A percentile compares a stretch with the other conserved stretches of the same genome.
phyloP scores from a whole-genome alignment of 2,329 filamentous ascomycete genomes.

The Sclerotinia sclerotiorum region DNA sequence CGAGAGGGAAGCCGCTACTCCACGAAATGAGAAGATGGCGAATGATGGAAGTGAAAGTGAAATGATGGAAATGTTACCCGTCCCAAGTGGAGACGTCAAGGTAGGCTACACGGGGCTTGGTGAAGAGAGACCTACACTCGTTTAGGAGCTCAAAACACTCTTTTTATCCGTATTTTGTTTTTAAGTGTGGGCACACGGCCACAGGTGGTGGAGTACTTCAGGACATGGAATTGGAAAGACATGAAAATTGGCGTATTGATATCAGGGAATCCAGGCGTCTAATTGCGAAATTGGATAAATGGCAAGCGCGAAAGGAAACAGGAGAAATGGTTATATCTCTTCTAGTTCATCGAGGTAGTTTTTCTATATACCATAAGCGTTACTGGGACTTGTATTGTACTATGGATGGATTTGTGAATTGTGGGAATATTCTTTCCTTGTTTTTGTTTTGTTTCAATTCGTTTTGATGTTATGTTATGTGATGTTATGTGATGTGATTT shows the following conservation, averaged over 20 bases:
- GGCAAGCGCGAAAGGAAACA: neutral
- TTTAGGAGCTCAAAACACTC: neutral
- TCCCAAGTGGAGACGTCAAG: slow-evolving; percentile 2
- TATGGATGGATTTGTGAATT: neutral
- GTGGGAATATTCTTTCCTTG: too few species aligned
- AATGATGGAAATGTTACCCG: neutral
- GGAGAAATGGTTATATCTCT: neutral
- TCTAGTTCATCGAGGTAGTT: neutral
- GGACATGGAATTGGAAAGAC: slow-evolving; percentile 1
- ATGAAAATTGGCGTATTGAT: neutral
- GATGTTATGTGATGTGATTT: too few species aligned
- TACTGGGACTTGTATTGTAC: neutral
- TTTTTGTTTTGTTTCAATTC: too few species aligned
- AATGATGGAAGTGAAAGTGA: slow-evolving; percentile 2
- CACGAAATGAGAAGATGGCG: neutral
- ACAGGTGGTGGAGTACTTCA: neutral
- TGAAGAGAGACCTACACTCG: neutral
- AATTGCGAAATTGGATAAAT: neutral
- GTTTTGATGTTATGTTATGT: too few species aligned
- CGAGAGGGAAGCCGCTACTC: slow-evolving; percentile 31
- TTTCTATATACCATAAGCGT: neutral
- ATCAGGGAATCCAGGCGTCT: neutral
- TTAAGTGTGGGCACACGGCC: neutral
- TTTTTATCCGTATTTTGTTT: neutral
- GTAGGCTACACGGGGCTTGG: neutral